Evolutionary conservation across 306 rosid species (phyloP).

Genomic region (Rubus idaeus): DNA sequence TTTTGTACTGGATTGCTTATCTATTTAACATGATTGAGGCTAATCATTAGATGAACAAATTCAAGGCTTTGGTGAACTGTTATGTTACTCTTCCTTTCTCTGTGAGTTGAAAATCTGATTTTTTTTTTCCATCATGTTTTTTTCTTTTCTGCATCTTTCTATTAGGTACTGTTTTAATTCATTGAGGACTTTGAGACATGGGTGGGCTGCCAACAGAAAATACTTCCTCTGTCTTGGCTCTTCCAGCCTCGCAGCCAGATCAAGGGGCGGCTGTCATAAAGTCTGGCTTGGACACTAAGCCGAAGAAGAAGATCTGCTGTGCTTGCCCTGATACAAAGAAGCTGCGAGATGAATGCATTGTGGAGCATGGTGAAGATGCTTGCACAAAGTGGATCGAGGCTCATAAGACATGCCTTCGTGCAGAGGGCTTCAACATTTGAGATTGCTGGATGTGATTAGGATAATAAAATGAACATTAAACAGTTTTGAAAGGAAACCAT

Average conservation of each 20-base stretch:
- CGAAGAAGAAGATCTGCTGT: slow-evolving; percentile 86
- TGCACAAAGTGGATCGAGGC: slow-evolving; percentile 92
- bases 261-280: slow-evolving; percentile 21
- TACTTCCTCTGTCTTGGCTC: slow-evolving; percentile 36
- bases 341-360: slow-evolving; percentile 86
- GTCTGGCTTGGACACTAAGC: slow-evolving; percentile 43
- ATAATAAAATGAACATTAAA: slow-evolving; percentile 1
- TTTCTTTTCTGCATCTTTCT: neutral
- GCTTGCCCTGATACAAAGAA: slow-evolving; percentile 81
- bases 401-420: slow-evolving; percentile 73
- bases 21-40: neutral
- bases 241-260: slow-evolving; percentile 32
- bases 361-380: slow-evolving; percentile 81
- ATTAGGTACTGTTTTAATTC: neutral
- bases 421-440: slow-evolving; percentile 85
- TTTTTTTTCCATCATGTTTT: neutral
- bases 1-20: neutral
- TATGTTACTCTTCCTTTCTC: neutral
- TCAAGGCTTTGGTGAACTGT: neutral
- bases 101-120: neutral
- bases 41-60: neutral
- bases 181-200: slow-evolving; percentile 32
- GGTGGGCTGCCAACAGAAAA: slow-evolving; percentile 45
- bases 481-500: slow-evolving; percentile 22
- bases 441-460: slow-evolving; percentile 13